Evolutionary conservation across 352 stramenopile genomes (phyloP).

Genomic region (Phytophthora sojae): DNA sequence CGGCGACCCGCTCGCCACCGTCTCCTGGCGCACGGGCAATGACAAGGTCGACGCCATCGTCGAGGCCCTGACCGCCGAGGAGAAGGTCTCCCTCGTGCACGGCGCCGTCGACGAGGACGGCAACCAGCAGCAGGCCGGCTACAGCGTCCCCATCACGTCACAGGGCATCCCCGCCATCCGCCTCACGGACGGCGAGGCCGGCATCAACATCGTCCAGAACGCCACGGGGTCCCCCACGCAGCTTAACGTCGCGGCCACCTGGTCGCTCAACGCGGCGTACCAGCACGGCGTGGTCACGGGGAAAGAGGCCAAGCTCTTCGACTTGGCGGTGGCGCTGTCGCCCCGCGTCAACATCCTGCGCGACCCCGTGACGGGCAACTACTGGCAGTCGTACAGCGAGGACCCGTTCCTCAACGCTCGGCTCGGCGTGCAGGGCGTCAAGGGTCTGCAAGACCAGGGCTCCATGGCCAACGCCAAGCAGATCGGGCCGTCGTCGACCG

Average conservation of each 20-base stretch:
- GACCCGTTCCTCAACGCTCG: slow-evolving; percentile 42
- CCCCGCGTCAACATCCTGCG: slow-evolving; percentile 45
- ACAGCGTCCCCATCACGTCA: slow-evolving; percentile 31
- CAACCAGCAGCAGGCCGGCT: slow-evolving; percentile 43
- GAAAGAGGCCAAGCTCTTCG: slow-evolving; percentile 44
- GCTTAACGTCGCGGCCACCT: slow-evolving; percentile 39
- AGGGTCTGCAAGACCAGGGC: slow-evolving; percentile 33
- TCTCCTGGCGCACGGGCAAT: slow-evolving; percentile 40
- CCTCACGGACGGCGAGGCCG: slow-evolving; percentile 38
- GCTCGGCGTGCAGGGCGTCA: slow-evolving; percentile 35
- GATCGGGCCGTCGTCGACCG: slow-evolving; percentile 36
- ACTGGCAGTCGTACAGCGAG: slow-evolving; percentile 47
- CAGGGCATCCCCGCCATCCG: slow-evolving; percentile 34
- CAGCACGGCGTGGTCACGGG: slow-evolving; percentile 41
- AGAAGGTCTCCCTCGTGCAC: slow-evolving; percentile 41
- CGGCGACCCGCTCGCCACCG: slow-evolving; percentile 31
- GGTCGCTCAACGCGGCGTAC: slow-evolving; percentile 37
- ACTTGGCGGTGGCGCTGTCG: slow-evolving; percentile 35
- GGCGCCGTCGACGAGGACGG: slow-evolving; percentile 30
- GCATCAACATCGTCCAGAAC: slow-evolving; percentile 45
- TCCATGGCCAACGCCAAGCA: slow-evolving; percentile 46
- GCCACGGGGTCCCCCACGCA: slow-evolving; percentile 33
- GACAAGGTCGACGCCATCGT: slow-evolving; percentile 41
- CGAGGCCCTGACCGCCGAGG: slow-evolving; percentile 32
- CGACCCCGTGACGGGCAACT: slow-evolving; percentile 33